Evolutionary conservation across 2,329 filamentous ascomycete genomes (phyloP).

Genomic region (Claviceps maximensis): DNA sequence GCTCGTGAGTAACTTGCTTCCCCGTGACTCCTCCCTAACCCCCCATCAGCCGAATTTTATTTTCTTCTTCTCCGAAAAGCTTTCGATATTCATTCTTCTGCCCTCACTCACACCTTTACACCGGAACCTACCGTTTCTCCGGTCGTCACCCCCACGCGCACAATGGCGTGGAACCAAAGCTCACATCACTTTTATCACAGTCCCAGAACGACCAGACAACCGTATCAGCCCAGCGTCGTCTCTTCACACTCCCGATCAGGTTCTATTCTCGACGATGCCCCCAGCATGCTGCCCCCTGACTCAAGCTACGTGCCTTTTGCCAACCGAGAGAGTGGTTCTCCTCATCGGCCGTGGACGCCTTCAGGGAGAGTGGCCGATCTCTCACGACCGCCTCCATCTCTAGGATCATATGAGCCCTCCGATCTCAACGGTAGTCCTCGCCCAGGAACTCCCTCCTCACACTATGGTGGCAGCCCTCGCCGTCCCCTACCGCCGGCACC

Average conservation of each 20-base stretch:
- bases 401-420: slow-evolving; percentile 66
- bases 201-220: slow-evolving; percentile 24
- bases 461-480: slow-evolving; percentile 77
- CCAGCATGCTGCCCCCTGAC: slow-evolving; percentile 49
- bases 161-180: slow-evolving; percentile 11
- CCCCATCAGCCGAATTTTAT: not conserved
- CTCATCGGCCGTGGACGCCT: slow-evolving; percentile 46
- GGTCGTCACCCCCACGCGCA: slow-evolving; percentile 15
- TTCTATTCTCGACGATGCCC: slow-evolving; percentile 42
- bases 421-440: slow-evolving; percentile 83
- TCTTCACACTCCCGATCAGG: slow-evolving; percentile 31
- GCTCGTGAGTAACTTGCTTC: slow-evolving; percentile 39
- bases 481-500: slow-evolving; percentile 81
- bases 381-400: slow-evolving; percentile 55
- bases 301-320: slow-evolving; percentile 48
- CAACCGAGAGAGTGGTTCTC: slow-evolving; percentile 30
- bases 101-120: not conserved
- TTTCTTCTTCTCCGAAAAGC: not conserved
- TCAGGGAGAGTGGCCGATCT: slow-evolving; percentile 45
- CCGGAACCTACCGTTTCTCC: slow-evolving; percentile 12
- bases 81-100: not conserved
- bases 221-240: slow-evolving; percentile 41
- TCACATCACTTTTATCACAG: slow-evolving; percentile 31
- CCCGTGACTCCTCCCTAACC: not conserved
- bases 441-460: slow-evolving; percentile 79